phyloP scores from a whole-genome alignment of 2,329 filamentous ascomycete genomes.

The Metarhizium robertsii region DNA sequence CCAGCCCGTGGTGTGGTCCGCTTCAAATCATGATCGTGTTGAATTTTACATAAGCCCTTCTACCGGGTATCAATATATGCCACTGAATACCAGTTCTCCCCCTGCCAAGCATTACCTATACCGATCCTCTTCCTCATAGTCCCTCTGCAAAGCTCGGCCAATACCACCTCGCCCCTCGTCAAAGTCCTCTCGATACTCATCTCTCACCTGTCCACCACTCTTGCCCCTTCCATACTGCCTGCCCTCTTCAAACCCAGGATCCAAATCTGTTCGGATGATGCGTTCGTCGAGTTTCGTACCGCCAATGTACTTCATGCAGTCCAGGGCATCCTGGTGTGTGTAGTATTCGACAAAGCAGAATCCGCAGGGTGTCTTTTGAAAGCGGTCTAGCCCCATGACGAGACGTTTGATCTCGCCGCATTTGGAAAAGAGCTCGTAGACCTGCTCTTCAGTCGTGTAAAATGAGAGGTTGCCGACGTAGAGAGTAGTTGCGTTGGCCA shows the following conservation, averaged over 20 bases:
- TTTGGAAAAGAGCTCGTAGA: slow-evolving; percentile 93
- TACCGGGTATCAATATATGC: slow-evolving; percentile 16
- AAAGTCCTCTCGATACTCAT: slow-evolving; percentile 95
- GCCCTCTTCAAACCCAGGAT: slow-evolving; percentile 92
- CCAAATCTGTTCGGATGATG: slow-evolving; percentile 88
- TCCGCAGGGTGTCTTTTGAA: slow-evolving; percentile 94
- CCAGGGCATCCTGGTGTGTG: slow-evolving; percentile 90
- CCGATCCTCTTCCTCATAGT: slow-evolving; percentile 27
- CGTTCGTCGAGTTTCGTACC: slow-evolving; percentile 97
- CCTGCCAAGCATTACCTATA: slow-evolving; percentile 6
- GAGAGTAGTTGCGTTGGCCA: slow-evolving; percentile 83
- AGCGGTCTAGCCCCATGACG: slow-evolving; percentile 94
- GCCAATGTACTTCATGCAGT: slow-evolving; percentile 97
- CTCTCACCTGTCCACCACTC: slow-evolving; percentile 90
- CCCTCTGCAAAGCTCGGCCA: slow-evolving; percentile 60
- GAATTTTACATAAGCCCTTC: neutral
- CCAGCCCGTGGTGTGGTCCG: neutral
- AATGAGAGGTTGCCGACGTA: slow-evolving; percentile 98
- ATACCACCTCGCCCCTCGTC: slow-evolving; percentile 90
- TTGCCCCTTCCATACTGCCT: slow-evolving; percentile 93
- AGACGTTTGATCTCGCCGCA: slow-evolving; percentile 97
- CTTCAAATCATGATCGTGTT: neutral
- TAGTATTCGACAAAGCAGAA: slow-evolving; percentile 99
- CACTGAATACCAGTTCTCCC: neutral
- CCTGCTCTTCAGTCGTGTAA: slow-evolving; percentile 98